Percentiles rank a stretch among this genome's conserved stretches.
These are phyloP conservation scores for Hymenoscyphus salicellus DNA, from an alignment of 2,329 filamentous ascomycete genomes.

Conservation along the genomic window DNA sequence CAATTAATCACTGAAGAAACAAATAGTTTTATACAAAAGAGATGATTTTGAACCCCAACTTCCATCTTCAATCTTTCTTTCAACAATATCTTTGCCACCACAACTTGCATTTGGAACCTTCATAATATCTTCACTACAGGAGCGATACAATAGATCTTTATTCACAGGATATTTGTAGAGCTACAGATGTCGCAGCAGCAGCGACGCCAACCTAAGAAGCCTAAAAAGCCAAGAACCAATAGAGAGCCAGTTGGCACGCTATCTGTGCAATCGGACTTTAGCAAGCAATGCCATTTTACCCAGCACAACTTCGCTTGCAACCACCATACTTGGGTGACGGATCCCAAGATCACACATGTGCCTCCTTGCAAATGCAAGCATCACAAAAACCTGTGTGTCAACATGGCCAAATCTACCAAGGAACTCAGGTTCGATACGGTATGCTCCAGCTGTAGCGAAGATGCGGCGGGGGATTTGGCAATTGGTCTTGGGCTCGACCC, in stretches of 20 bases:
- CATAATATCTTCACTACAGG: neutral
- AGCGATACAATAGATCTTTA: neutral
- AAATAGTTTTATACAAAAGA: neutral
- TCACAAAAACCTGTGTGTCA: conserved; percentile 12
- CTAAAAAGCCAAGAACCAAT: conserved; percentile 1
- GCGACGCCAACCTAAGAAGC: conserved; percentile 5
- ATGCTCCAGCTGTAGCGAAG: neutral
- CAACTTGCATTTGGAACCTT: neutral
- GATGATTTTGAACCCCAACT: neutral
- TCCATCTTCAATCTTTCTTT: neutral
- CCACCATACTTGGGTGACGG: conserved; percentile 13
- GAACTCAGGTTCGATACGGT: conserved; percentile 1
- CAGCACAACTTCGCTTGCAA: conserved; percentile 10
- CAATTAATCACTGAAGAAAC: neutral
- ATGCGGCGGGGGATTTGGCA: neutral
- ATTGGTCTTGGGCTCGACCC: neutral
- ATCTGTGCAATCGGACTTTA: neutral
- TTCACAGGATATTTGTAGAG: neutral
- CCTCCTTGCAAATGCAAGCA: neutral
- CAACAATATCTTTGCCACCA: neutral
- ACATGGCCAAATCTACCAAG: conserved; percentile 14
- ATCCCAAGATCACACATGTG: conserved; percentile 17
- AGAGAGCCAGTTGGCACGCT: neutral
- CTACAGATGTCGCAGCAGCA: neutral
- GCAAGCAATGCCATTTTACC: conserved; percentile 15